These are phyloP conservation scores for Pyrrhoderma noxium DNA, from an alignment of 1,284 basidiomycete species.

Conservation along the genomic window DNA sequence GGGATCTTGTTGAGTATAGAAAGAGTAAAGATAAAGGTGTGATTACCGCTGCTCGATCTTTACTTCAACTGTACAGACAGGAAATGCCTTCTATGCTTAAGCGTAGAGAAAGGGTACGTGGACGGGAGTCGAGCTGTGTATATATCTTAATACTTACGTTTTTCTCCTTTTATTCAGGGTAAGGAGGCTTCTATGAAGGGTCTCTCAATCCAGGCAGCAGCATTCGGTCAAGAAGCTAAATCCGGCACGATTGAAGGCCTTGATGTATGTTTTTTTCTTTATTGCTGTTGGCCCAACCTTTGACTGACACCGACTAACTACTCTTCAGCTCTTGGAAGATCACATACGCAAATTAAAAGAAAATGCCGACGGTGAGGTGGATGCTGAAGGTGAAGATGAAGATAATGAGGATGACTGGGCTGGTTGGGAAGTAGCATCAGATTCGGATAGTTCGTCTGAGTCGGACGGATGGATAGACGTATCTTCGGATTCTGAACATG, in stretches of 20 bases:
- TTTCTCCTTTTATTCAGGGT: too few species aligned
- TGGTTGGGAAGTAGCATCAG: conserved; percentile 85
- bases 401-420: conserved; percentile 79
- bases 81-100: conserved; percentile 94
- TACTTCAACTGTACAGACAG: conserved; percentile 91
- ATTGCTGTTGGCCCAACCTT: conserved; percentile 12
- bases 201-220: conserved; percentile 47
- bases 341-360: conserved; percentile 68
- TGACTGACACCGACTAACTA: too few species aligned
- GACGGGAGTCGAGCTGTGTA: too few species aligned
- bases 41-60: conserved; percentile 77
- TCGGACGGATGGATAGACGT: conserved; percentile 85
- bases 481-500: conserved; percentile 61
- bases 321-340: conserved; percentile 73
- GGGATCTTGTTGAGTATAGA: conserved; percentile 90
- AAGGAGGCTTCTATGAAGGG: conserved; percentile 77
- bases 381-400: conserved; percentile 45
- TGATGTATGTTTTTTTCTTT: conserved; percentile 42
- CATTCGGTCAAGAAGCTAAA: conserved; percentile 78
- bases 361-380: conserved; percentile 55
- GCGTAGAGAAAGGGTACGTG: conserved; percentile 71
- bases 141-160: neutral
- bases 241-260: conserved; percentile 86
- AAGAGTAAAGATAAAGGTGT: conserved; percentile 96
- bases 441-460: conserved; percentile 55